Evolutionary conservation across 1,284 basidiomycete genomes (phyloP), one percentile per base, ranked within the genome.

Genomic region (Cryptococcus maquisensis): DNA sequence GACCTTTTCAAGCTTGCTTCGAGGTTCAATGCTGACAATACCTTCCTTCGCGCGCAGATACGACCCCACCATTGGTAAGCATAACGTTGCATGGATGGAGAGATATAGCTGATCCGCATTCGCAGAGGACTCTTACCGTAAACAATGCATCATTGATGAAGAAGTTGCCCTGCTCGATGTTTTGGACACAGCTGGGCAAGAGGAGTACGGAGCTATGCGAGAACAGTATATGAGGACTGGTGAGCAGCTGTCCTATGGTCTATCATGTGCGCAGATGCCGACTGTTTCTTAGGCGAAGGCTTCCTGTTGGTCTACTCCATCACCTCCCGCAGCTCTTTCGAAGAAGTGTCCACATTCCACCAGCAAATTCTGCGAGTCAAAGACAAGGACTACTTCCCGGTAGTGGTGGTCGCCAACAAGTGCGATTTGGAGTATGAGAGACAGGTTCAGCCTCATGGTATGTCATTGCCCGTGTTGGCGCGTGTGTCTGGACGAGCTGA

Each of bases 281-380:
- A 32, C 28, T 10, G 28, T 32, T 41, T 24, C 94, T 89, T 90
- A 24, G 96, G 96, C 58, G 96, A 98, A 78, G 96, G 96, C 4
- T 99, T 97, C 82, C 83, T 99, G 47, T 86, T 98, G 59, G 96
- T 98, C 57, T 99, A 98, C 79, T 95, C 92, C 59, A 98, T 98
- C 79, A 98, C 95, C 16, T 96, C 93, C 43, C 86, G 95, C 64
- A 93, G 91, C 79, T 97, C 93, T 43, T 98, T 98, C 71, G 94
- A 98, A 77, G 91, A 94, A 82, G 95, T 97, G 69, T 88, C 84
- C 76, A 94, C 90, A 1, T 98, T 98, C 83, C 91, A 98, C 75
- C 93, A 97, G 76, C 95, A 98, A 76, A 98, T 97, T 64, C 81
- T 96, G 54, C 84, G 91, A 51, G 88, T 98, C 63, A 98, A 98